Evolutionary conservation across 2,329 filamentous ascomycete genomes (phyloP).

Genomic region (Cryphonectria japonica): DNA sequence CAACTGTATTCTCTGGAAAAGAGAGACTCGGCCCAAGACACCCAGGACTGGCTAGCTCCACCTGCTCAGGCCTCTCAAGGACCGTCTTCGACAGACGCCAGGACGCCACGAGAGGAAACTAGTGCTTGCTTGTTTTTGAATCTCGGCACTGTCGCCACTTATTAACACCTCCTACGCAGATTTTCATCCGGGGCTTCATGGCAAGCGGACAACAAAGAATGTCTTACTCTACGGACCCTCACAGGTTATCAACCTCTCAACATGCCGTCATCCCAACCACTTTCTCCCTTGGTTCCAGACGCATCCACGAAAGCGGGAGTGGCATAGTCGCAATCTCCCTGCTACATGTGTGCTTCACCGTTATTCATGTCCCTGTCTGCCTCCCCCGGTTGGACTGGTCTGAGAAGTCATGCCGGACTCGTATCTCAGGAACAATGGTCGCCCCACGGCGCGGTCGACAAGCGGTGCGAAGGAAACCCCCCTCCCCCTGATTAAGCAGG

Average conservation of each 20-base stretch:
- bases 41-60: slow-evolving; percentile 15
- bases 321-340: background rate
- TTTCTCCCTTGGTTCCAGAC: background rate
- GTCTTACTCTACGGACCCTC: slow-evolving; percentile 27
- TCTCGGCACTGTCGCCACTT: slow-evolving; percentile 20
- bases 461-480: background rate
- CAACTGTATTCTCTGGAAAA: background rate
- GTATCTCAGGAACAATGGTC: background rate
- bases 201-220: slow-evolving; percentile 14
- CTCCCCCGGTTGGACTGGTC: background rate
- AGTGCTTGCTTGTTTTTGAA: slow-evolving; percentile 21
- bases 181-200: slow-evolving; percentile 21
- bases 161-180: slow-evolving; percentile 5
- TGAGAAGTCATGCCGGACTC: background rate
- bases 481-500: slow-evolving; percentile 12
- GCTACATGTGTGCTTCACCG: slow-evolving; percentile 6
- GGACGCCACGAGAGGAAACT: slow-evolving; percentile 22
- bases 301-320: background rate
- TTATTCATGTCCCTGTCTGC: slow-evolving; percentile 8
- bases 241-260: slow-evolving; percentile 16
- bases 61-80: slow-evolving; percentile 24
- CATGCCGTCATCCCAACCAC: slow-evolving; percentile 12
- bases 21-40: background rate
- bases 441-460: slow-evolving; percentile 6
- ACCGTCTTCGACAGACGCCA: slow-evolving; percentile 23